A percentile compares a stretch with the other conserved stretches of the same genome.
phyloP scores from a whole-genome alignment of 495 filamentous ascomycete genomes.

The Cercophora newfieldiana region DNA sequence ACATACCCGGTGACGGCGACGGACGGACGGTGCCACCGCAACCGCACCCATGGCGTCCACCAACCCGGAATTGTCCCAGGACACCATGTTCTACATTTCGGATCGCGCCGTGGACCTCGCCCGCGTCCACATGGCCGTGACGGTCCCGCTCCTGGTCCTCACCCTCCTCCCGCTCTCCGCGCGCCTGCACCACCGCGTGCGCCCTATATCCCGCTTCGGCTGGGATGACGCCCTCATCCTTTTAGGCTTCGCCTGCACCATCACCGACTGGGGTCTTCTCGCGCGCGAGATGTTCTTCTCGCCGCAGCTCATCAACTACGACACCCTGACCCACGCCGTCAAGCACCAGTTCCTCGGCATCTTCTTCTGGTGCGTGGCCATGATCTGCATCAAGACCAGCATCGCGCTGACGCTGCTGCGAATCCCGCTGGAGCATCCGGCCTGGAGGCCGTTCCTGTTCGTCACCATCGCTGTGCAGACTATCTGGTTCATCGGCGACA shows the following conservation, averaged over 20 bases:
- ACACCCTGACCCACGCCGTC: not conserved
- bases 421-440: not conserved
- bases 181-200: not conserved
- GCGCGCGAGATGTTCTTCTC: not conserved
- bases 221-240: not conserved
- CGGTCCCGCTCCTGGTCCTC: not conserved
- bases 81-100: not conserved
- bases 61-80: not conserved
- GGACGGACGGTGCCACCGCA: too few species aligned
- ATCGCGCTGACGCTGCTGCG: constrained; percentile 25
- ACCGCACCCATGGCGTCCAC: not conserved
- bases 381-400: constrained; percentile 26
- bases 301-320: not conserved
- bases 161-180: not conserved
- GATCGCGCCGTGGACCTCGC: not conserved
- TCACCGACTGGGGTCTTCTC: not conserved
- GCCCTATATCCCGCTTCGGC: not conserved
- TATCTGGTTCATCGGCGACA: not conserved
- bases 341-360: not conserved
- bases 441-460: constrained; percentile 1
- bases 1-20: too few species aligned
- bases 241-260: not conserved
- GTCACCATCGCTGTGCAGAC: not conserved
- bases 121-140: constrained; percentile 5
- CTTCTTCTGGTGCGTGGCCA: constrained; percentile 9